Evolutionary conservation across 2,329 filamentous ascomycete species (phyloP).

Genomic region (Xylariaceae sp.): DNA sequence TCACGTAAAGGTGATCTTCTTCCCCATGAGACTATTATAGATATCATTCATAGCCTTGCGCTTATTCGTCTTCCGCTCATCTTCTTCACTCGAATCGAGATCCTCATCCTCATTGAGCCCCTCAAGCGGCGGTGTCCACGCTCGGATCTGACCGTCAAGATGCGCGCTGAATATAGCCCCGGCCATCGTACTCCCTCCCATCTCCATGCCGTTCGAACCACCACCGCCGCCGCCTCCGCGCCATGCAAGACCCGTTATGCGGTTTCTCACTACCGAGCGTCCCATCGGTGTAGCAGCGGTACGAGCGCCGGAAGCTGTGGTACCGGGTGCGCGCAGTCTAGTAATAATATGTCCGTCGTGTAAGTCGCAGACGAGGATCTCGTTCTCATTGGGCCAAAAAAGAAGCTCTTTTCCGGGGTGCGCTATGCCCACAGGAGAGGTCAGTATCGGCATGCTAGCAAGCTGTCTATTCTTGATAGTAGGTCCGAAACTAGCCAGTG

Average conservation of each 20-base stretch:
- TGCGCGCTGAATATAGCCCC: slow-evolving; percentile 73
- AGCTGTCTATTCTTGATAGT: slow-evolving; percentile 68
- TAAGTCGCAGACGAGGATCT: slow-evolving; percentile 75
- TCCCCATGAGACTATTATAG: slow-evolving; percentile 69
- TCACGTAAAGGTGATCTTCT: slow-evolving; percentile 57
- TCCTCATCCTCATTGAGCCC: slow-evolving; percentile 48
- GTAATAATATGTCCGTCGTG: slow-evolving; percentile 70
- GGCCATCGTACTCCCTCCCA: slow-evolving; percentile 48
- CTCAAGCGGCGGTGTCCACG: slow-evolving; percentile 62
- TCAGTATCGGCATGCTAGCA: slow-evolving; percentile 55
- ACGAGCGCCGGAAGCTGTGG: slow-evolving; percentile 42
- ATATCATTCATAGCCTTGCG: slow-evolving; percentile 74
- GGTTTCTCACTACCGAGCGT: slow-evolving; percentile 52
- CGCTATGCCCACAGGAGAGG: slow-evolving; percentile 56
- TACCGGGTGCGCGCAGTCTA: slow-evolving; percentile 62
- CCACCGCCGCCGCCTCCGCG: slow-evolving; percentile 55
- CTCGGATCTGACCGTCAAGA: slow-evolving; percentile 74
- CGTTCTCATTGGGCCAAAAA: slow-evolving; percentile 74
- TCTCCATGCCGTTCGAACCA: slow-evolving; percentile 53
- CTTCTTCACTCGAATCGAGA: slow-evolving; percentile 35
- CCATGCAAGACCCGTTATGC: slow-evolving; percentile 75
- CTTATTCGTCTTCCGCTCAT: slow-evolving; percentile 64
- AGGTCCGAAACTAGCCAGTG: slow-evolving; percentile 81
- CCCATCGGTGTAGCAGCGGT: slow-evolving; percentile 41
- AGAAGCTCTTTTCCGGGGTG: slow-evolving; percentile 58